These are phyloP conservation scores for Kalmusia sp. DNA, from an alignment of 2,329 filamentous ascomycete genomes.

Conservation along the genomic window DNA sequence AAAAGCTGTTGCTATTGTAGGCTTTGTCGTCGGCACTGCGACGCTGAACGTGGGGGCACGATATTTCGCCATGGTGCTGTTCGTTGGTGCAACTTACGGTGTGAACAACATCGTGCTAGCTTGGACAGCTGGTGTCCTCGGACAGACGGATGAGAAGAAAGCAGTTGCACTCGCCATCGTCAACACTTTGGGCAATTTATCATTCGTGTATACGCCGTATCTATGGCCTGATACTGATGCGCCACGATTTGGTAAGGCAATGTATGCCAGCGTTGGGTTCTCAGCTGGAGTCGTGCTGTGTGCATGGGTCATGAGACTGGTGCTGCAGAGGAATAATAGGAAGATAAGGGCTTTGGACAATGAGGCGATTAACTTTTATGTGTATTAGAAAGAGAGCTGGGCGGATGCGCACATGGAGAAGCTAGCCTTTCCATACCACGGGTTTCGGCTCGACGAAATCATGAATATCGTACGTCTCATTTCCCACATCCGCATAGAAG, in stretches of 20 bases:
- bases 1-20: conserved; percentile 34
- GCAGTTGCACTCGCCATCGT: conserved; percentile 49
- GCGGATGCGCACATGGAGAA: too few species aligned
- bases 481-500: conserved; percentile 23
- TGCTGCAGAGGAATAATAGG: conserved; percentile 26
- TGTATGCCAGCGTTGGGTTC: conserved; percentile 28
- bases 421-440: conserved; percentile 12
- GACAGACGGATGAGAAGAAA: conserved; percentile 51
- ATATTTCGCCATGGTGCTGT: conserved; percentile 43
- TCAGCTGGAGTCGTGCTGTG: conserved; percentile 21
- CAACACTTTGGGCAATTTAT: conserved; percentile 49
- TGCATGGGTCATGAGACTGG: conserved; percentile 24
- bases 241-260: conserved; percentile 25
- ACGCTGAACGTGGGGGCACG: conserved; percentile 38
- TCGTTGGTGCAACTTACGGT: conserved; percentile 38
- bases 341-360: conserved; percentile 23
- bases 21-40: conserved; percentile 35
- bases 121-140: conserved; percentile 48
- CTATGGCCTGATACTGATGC: conserved; percentile 28
- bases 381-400: too few species aligned
- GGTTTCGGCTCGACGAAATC: conserved; percentile 23
- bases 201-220: conserved; percentile 45
- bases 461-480: conserved; percentile 24
- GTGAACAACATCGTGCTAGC: conserved; percentile 45
- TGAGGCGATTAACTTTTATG: conserved; percentile 29